Base-by-base conservation (phyloP, 1,284 basidiomycete genomes). In the Tilletia caries region DNA sequence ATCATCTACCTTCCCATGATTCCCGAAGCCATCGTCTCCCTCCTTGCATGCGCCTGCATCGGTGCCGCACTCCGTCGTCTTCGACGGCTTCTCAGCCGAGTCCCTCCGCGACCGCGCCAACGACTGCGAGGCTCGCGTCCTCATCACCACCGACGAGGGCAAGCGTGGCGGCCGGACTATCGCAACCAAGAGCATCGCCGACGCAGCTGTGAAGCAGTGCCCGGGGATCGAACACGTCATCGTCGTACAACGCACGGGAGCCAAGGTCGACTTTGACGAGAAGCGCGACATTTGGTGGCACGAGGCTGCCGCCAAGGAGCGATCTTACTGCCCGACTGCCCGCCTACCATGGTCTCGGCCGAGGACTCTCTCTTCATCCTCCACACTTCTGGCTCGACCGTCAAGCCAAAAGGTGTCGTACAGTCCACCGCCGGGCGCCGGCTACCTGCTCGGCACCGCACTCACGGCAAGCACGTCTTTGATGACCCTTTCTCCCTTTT, bases 61-160 rank as follows among this genome's bases (percentile, higher is more conserved):
- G 95, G 95, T 67, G 95, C 95, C 32, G 68, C 95, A 98, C 86
- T 96, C 93, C n/a, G 95, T 97, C 81, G 91, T 98, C 73, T 98
- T 98, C 80, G 95, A 95, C 65, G 95, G 95, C 18, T 98, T 98
- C 87, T 93, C 91, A 10, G 90, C 95, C 20, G 96, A 98, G 85
- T 92, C 92, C 13, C 89, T 98, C 68, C 89, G 95, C 66, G 96
- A 98, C 85, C 91, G 96, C 71, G 89, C 95, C 50, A 88, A 90
- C 70, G 96, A 98, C 85, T 96, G 95, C 86, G 88, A 88, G 78
- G 92, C 90, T 46, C 89, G 89, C 68, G 92, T 98, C 12, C 87
- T 98, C 73, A 93, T 98, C 83, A 98, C 95, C 15, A 91, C 91
- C 52, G 95, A 98, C 83, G n/a, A n/a, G n/a, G n/a, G n/a, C n/a